Evolutionary conservation across 176 grass and related monocot species (phyloP).

Genomic region (Phragmites australis): DNA sequence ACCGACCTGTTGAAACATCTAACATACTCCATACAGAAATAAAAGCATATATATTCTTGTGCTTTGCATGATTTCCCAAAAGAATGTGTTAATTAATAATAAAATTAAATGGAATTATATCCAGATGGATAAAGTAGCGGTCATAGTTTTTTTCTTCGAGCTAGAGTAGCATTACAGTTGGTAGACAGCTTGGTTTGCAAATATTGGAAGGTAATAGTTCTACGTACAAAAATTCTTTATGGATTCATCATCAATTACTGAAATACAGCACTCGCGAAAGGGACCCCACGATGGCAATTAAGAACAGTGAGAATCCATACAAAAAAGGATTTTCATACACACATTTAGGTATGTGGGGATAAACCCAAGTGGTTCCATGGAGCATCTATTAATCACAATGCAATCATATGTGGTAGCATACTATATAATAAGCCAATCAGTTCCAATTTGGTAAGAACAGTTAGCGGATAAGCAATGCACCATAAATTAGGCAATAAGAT

Average conservation of each 20-base stretch:
- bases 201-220: background rate
- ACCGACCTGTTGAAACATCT: constrained; percentile 10
- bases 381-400: background rate
- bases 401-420: constrained; percentile 25
- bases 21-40: background rate
- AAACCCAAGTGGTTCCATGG: background rate
- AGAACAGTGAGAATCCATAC: background rate
- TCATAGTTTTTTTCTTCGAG: background rate
- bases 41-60: background rate
- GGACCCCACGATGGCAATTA: background rate
- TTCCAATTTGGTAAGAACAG: constrained; percentile 33
- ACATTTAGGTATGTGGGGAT: background rate
- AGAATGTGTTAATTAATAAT: background rate
- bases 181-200: background rate
- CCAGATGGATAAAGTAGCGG: background rate
- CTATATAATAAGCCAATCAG: constrained; percentile 24
- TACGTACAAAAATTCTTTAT: background rate
- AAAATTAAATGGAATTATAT: background rate
- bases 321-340: background rate
- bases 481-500: background rate
- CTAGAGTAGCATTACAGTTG: background rate
- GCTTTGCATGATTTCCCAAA: background rate
- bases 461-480: constrained; percentile 29
- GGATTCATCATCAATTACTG: background rate
- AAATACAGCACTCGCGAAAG: background rate